Evolutionary conservation across 257 asterid genomes (phyloP), one percentile per base, ranked within the genome.

Genomic region (Jasminum sambac): DNA sequence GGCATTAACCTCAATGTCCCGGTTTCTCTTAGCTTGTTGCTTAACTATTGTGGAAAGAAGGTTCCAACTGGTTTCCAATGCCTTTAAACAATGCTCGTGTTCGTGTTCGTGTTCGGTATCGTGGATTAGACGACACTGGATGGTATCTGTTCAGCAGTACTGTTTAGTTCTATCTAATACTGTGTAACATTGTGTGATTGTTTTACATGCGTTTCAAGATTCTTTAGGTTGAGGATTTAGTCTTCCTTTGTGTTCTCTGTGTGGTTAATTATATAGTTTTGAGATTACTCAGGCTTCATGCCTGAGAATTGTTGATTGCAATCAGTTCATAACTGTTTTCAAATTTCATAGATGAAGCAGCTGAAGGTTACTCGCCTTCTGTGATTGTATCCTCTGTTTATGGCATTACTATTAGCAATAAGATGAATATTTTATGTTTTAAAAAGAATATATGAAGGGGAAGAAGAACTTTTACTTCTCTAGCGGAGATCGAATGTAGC

Each of bases 51-150:
- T 52, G 44, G 67, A 50, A 70, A 70, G 61, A 59, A 70, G 24
- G 67, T 70, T 25, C 74, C 74, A 17, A 30, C 63, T 14, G 78
- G 70, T 58, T 74, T 74, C 25, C 69, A 67, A 23, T 74, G 78
- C 39, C 61, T 70, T 25, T 74, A 63, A 74, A 70, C 39, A 34
- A n/a, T 0, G 12, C n/a, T n/a, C n/a, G n/a, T n/a, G n/a, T n/a
- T n/a, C n/a, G n/a, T n/a, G n/a, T 9, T 6, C 17, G 0, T 10
- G 26, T 64, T 64, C 26, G 11, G 5, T 48, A 48, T 14, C 10
- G 5, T 46, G 23, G 10, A 46, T 46, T 46, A n/a, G 23, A 48
- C 24, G 10, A 17, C 25, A 50, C 26, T 8, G 12, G 13, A 17
- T 8, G 19, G 25, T 50, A 50, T 6, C 19, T 50, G 60, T 17